These are phyloP conservation scores for Syzygium syzygioides DNA, from an alignment of 441 rosid species.

Conservation along the genomic window DNA sequence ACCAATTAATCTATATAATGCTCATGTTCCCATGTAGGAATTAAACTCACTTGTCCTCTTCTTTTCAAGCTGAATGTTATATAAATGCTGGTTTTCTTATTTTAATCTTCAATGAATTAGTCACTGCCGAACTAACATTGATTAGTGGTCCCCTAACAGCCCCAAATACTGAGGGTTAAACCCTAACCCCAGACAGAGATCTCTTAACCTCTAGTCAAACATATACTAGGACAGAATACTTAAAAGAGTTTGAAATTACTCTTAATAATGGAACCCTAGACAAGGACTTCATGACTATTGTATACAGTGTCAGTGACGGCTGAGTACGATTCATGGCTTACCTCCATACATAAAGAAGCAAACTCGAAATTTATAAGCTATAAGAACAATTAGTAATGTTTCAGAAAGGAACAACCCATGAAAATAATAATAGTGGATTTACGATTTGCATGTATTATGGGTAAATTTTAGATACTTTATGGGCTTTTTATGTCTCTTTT, in stretches of 20 bases:
- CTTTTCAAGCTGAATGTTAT: not conserved
- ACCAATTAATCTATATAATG: not conserved
- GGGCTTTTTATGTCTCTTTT: not conserved
- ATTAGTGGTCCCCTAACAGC: not conserved
- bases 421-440: not conserved
- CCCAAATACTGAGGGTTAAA: constrained; percentile 8
- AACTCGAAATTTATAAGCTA: not conserved
- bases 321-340: not conserved
- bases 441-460: not conserved
- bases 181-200: constrained; percentile 21
- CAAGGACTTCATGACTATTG: not conserved
- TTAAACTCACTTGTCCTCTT: not conserved
- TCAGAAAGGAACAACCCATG: not conserved
- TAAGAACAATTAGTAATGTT: not conserved
- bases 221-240: not conserved
- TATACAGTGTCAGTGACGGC: not conserved
- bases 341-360: not conserved
- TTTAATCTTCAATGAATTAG: not conserved
- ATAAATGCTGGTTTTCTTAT: not conserved
- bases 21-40: not conserved
- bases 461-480: not conserved
- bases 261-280: not conserved
- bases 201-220: constrained; percentile 9
- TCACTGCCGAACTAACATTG: not conserved
- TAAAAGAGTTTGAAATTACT: not conserved